Evolutionary conservation across 2,329 filamentous ascomycete genomes (phyloP).

Genomic region (Cercospora beticola): DNA sequence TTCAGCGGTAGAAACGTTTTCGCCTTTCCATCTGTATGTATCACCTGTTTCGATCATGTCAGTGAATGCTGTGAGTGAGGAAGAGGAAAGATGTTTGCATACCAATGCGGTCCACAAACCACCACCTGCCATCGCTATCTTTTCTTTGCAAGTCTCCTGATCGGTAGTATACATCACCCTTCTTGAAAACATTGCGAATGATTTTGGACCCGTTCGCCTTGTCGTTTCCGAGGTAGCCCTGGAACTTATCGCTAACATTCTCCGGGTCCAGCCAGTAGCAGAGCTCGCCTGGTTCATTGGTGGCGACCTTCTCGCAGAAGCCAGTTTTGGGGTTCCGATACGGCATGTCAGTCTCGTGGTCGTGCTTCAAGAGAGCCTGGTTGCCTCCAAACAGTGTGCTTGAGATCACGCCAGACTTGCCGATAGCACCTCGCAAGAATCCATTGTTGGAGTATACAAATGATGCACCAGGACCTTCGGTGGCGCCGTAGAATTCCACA

Average conservation of each 20-base stretch:
- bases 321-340: conserved; percentile 67
- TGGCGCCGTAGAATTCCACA: conserved; percentile 42
- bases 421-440: conserved; percentile 73
- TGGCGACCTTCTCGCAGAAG: conserved; percentile 60
- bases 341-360: conserved; percentile 68
- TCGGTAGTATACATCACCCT: conserved; percentile 79
- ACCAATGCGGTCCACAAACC: conserved; percentile 73
- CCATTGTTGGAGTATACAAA: conserved; percentile 75
- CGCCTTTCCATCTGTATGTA: conserved; percentile 75
- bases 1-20: conserved; percentile 53
- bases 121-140: conserved; percentile 69
- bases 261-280: conserved; percentile 67
- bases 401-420: conserved; percentile 66
- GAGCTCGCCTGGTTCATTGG: conserved; percentile 71
- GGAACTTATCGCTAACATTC: conserved; percentile 65
- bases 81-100: not conserved
- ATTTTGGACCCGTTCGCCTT: conserved; percentile 72
- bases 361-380: conserved; percentile 65
- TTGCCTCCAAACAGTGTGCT: conserved; percentile 53
- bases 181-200: conserved; percentile 67
- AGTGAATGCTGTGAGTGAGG: not conserved
- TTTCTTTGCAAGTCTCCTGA: conserved; percentile 78
- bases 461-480: conserved; percentile 59
- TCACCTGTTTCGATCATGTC: conserved; percentile 51
- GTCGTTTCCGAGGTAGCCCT: conserved; percentile 77